A percentile compares a stretch with the other conserved stretches of the same genome.
phyloP scores from a whole-genome alignment of 768 basidiomycete genomes.

The Amanita inopinata region DNA sequence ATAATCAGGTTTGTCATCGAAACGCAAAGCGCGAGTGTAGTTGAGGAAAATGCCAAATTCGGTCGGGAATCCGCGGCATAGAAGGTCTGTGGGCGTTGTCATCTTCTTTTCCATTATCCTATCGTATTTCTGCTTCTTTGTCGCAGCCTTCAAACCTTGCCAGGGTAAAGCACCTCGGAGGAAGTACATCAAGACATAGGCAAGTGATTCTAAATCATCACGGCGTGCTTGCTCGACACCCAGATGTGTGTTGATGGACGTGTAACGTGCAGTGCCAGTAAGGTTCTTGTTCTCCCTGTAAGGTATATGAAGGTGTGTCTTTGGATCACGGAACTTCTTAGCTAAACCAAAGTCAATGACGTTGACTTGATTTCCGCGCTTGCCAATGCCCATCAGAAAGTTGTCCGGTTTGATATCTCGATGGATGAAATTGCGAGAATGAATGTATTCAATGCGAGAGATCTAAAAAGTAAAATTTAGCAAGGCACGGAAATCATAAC shows the following conservation, averaged over 20 bases:
- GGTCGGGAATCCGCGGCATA: slow-evolving; percentile 99
- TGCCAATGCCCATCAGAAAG: slow-evolving; percentile 99
- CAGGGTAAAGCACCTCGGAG: slow-evolving; percentile 95
- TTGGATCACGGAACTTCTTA: slow-evolving; percentile 99
- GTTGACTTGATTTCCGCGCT: slow-evolving; percentile 99
- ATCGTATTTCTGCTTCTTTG: slow-evolving; percentile 99
- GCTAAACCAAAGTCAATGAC: slow-evolving; percentile 97
- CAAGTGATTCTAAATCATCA: slow-evolving; percentile 96
- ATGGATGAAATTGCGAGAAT: slow-evolving; percentile 97
- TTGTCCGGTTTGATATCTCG: slow-evolving; percentile 99
- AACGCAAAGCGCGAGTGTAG: slow-evolving; percentile 96
- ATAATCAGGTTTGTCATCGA: slow-evolving; percentile 99
- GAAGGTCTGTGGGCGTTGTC: slow-evolving; percentile 93
- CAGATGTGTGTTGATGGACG: slow-evolving; percentile 97
- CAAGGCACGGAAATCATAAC: slow-evolving; percentile 21
- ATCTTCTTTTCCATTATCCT: slow-evolving; percentile 99
- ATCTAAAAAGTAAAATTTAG: slow-evolving; percentile 46
- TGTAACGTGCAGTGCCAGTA: slow-evolving; percentile 98
- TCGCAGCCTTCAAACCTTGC: slow-evolving; percentile 99
- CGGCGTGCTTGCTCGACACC: slow-evolving; percentile 98
- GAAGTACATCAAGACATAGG: slow-evolving; percentile 99
- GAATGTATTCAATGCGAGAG: slow-evolving; percentile 98
- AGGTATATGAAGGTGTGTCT: slow-evolving; percentile 98
- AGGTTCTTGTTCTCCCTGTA: slow-evolving; percentile 99
- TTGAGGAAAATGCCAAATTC: slow-evolving; percentile 99